phyloP scores from a whole-genome alignment of 2,329 filamentous ascomycete genomes.

The Taxawa tesnikishii region DNA sequence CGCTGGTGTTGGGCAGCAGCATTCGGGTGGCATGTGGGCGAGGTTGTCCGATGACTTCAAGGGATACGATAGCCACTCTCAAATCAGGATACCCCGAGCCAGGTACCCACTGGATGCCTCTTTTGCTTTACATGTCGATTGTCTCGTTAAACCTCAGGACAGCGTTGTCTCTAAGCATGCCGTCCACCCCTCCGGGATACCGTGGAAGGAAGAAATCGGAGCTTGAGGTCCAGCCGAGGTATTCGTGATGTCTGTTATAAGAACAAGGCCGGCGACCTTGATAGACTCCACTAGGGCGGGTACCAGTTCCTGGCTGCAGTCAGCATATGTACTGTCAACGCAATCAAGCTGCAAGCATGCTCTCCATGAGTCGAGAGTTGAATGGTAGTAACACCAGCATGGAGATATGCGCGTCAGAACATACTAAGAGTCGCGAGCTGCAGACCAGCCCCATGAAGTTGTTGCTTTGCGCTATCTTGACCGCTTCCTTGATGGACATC shows the following conservation, averaged over 20 bases:
- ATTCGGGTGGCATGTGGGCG: no score
- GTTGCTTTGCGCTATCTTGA: conserved; percentile 84
- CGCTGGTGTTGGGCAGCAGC: no score
- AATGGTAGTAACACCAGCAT: conserved; percentile 6
- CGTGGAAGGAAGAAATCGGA: conserved; percentile 40
- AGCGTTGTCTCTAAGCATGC: conserved; percentile 72
- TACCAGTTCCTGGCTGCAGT: conserved; percentile 63
- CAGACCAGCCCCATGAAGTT: conserved; percentile 98
- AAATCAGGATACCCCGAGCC: no score
- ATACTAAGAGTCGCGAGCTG: conserved; percentile 71
- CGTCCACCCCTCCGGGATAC: conserved; percentile 69
- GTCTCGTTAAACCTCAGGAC: conserved; percentile 88
- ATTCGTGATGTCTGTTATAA: conserved; percentile 68
- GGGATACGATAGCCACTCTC: no score
- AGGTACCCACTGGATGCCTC: no score
- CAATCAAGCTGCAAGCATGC: no score
- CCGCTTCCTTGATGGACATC: conserved; percentile 87
- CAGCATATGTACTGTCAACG: no score
- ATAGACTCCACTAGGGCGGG: conserved; percentile 86
- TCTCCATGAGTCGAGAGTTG: no score
- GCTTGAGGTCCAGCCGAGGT: conserved; percentile 20
- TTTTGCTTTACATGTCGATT: conserved; percentile 42
- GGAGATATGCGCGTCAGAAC: conserved; percentile 20
- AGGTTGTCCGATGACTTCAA: no score
- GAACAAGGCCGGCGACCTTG: conserved; percentile 83